A percentile compares a stretch with the other conserved stretches of the same genome.
phyloP scores from a whole-genome alignment of 805 yeast genomes.

The Candida bentonensis region DNA sequence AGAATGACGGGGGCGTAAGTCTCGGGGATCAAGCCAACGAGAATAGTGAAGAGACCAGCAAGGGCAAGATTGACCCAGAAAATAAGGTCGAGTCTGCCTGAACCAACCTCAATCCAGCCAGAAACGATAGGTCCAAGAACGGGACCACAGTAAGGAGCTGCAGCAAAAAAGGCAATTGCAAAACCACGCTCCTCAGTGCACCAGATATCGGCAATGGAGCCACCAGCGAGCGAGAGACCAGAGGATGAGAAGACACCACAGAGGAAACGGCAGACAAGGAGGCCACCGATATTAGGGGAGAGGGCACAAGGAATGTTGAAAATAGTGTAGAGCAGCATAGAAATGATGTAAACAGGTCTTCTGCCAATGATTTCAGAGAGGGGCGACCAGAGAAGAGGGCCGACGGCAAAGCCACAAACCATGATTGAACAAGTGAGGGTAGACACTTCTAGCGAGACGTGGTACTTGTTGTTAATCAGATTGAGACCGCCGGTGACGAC shows the following conservation, averaged over 20 bases:
- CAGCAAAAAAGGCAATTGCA: slow-evolving; percentile 84
- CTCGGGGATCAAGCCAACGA: slow-evolving; percentile 61
- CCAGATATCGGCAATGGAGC: slow-evolving; percentile 82
- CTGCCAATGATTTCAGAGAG: slow-evolving; percentile 76
- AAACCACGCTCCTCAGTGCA: slow-evolving; percentile 68
- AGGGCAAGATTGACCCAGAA: slow-evolving; percentile 91
- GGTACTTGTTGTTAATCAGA: slow-evolving; percentile 48
- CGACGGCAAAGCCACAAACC: slow-evolving; percentile 81
- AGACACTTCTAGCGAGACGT: slow-evolving; percentile 68
- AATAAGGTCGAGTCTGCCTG: slow-evolving; percentile 49
- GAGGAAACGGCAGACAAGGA: slow-evolving; percentile 69
- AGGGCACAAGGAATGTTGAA: slow-evolving; percentile 76
- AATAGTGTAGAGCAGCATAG: slow-evolving; percentile 39
- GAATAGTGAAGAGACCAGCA: slow-evolving; percentile 71
- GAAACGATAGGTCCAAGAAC: slow-evolving; percentile 79
- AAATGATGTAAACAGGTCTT: slow-evolving; percentile 65
- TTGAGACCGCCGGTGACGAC: slow-evolving; percentile 76
- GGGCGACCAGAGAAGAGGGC: slow-evolving; percentile 86
- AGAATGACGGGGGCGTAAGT: slow-evolving; percentile 83
- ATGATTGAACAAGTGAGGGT: slow-evolving; percentile 67
- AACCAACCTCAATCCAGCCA: slow-evolving; percentile 66
- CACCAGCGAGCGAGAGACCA: slow-evolving; percentile 78
- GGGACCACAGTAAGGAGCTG: slow-evolving; percentile 89
- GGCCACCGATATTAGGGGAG: slow-evolving; percentile 67
- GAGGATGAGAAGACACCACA: slow-evolving; percentile 81